Evolutionary conservation across 352 stramenopile species (phyloP).

Genomic region (Aphanomyces euteiches): DNA sequence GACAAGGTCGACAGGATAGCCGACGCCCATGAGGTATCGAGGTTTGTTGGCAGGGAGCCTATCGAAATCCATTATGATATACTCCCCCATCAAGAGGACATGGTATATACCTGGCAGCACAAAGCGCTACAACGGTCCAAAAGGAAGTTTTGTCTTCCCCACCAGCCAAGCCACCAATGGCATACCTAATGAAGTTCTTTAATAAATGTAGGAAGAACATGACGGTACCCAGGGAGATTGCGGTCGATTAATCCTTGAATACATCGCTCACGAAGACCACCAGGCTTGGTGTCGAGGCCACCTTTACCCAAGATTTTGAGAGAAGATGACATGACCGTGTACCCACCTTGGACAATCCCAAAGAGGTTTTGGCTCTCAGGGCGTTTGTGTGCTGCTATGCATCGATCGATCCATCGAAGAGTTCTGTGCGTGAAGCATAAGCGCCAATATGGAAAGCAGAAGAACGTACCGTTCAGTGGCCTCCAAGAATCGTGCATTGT

Average conservation of each 20-base stretch:
- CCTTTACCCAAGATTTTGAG: constrained; percentile 30
- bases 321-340: background rate
- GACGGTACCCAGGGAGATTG: constrained; percentile 55
- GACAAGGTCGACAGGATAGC: constrained; percentile 96
- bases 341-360: constrained; percentile 91
- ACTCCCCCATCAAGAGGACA: background rate
- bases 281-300: constrained; percentile 86
- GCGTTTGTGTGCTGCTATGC: constrained; percentile 83
- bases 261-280: constrained; percentile 91
- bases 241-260: constrained; percentile 84
- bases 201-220: background rate
- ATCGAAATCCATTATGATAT: background rate
- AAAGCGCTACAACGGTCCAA: constrained; percentile 91
- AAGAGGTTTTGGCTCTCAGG: constrained; percentile 94
- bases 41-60: constrained; percentile 91
- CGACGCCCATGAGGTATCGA: constrained; percentile 97
- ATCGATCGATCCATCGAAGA: constrained; percentile 95
- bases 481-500: constrained; percentile 88
- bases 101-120: constrained; percentile 35
- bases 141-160: constrained; percentile 93
- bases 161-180: constrained; percentile 94
- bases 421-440: constrained; percentile 40
- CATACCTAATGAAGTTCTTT: constrained; percentile 55
- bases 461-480: constrained; percentile 70
- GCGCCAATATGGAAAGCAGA: background rate